A percentile compares a stretch with the other conserved stretches of the same genome.
phyloP scores from a whole-genome alignment of 2,329 filamentous ascomycete species.

The Didymella arachidicola region DNA sequence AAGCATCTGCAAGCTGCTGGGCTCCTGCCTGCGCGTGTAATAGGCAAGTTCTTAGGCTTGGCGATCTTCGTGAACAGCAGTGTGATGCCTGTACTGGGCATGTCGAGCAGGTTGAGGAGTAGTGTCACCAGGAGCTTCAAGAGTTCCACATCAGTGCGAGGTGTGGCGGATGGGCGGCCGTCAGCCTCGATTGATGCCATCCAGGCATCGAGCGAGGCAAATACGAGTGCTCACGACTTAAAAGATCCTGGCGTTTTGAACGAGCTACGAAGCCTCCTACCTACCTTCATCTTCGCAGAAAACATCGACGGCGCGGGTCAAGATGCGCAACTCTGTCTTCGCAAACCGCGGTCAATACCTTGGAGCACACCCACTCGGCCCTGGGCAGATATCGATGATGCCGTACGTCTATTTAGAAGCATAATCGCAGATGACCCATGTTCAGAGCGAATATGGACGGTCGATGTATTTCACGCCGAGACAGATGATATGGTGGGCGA shows the following conservation, averaged over 20 bases:
- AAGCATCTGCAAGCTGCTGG: constrained; percentile 22
- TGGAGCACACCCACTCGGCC: constrained; percentile 20
- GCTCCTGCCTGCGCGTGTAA: constrained; percentile 25
- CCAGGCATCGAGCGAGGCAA: neutral
- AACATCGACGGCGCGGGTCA: constrained; percentile 23
- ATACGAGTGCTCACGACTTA: constrained; percentile 2
- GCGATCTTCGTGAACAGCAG: constrained; percentile 26
- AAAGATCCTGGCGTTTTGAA: constrained; percentile 15
- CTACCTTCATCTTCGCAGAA: constrained; percentile 31
- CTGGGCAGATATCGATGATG: constrained; percentile 31
- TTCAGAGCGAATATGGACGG: constrained; percentile 6
- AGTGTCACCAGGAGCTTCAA: neutral
- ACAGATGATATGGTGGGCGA: constrained; percentile 31
- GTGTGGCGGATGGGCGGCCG: neutral
- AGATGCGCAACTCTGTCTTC: constrained; percentile 32
- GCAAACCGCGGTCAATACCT: constrained; percentile 20
- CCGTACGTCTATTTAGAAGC: constrained; percentile 15
- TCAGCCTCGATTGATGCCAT: neutral
- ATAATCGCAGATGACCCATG: constrained; percentile 1
- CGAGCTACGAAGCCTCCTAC: constrained; percentile 22
- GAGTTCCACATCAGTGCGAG: neutral
- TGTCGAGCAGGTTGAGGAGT: constrained; percentile 15
- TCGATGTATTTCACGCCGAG: constrained; percentile 32
- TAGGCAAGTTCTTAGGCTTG: constrained; percentile 26
- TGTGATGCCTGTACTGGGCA: constrained; percentile 22